Evolutionary conservation across 2,329 filamentous ascomycete species (phyloP), one percentile per base, ranked within the genome.

Genomic region (Boeremia exigua): DNA sequence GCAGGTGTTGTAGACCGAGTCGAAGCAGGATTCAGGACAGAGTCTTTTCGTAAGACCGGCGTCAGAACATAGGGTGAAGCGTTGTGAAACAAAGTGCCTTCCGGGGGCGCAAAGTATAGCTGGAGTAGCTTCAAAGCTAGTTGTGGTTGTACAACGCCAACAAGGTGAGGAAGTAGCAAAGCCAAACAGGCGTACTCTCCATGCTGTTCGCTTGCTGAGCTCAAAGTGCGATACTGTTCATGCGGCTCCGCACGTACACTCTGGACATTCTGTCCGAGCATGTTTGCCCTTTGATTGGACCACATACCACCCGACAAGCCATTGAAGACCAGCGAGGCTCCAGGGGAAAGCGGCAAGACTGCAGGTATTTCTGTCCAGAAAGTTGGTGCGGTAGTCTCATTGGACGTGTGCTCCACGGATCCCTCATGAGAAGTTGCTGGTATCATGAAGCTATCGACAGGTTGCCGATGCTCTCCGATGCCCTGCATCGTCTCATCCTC

Each of bases 61-160:
- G 45, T 48, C 34, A 48, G 17, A 25, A 48, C 45, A 39, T 48
- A 48, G 6, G 45, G 45, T 7, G 45, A 48, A 30, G 45, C 45
- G 11, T 48, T 48, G 17, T 48, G 45, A 17, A 48, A 48, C 3
- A 48, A 11, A 11, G 45, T 48, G 15, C 45, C 45, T 48, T 48
- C 45, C 11, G 45, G 34, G 14, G 45, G 45, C 7, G 45, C 45
- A 15, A 48, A 48, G 27, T 48, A 48, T 25, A 48, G 15, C 34
- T 48, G 33, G 6, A 48, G 45, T 32, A 48, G 45, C 15, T 48
- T 29, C 6, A 38, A 15, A 10, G 45, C 45, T 6, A 48, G 34
- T 9, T 39, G 27, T 3, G 45, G 45, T 28, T 23, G 36, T 17
- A 48, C 14, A 6, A 48, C 28, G 19, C 45, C 45, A n/a, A 30